Percentiles rank a stretch among this genome's conserved stretches.
Conservation (phyloP, 495 filamentous ascomycete genomes). For the Neurospora hispaniola region DNA sequence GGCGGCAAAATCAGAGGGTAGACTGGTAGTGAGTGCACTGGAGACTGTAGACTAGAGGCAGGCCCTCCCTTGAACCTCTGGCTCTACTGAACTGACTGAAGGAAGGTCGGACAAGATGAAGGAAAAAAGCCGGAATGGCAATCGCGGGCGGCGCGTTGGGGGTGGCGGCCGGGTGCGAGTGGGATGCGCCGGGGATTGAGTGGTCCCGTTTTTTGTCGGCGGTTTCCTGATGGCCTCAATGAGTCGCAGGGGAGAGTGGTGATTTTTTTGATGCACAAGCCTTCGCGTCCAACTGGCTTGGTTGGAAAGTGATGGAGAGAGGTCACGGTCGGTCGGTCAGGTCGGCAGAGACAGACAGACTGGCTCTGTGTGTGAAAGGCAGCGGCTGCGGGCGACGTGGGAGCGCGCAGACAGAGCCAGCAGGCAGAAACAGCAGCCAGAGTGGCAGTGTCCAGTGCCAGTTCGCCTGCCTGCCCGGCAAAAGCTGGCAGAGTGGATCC, state of each 20-base stretch:
- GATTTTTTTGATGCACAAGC: slow-evolving; percentile 47
- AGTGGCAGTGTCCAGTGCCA: background rate
- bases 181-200: slow-evolving; percentile 29
- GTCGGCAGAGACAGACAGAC: background rate
- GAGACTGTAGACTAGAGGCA: slow-evolving; percentile 12
- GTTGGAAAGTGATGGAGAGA: slow-evolving; percentile 37
- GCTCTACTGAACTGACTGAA: background rate
- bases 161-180: slow-evolving; percentile 15
- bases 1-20: slow-evolving; percentile 13
- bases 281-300: slow-evolving; percentile 18
- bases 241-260: slow-evolving; percentile 39
- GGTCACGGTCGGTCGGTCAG: slow-evolving; percentile 29
- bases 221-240: slow-evolving; percentile 39
- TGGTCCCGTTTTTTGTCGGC: slow-evolving; percentile 29
- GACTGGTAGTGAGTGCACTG: slow-evolving; percentile 17
- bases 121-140: slow-evolving; percentile 9
- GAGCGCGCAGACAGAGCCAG: background rate
- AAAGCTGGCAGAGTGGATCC: background rate
- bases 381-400: background rate
- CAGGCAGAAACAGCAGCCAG: background rate
- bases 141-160: slow-evolving; percentile 14
- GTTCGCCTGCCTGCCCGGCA: background rate
- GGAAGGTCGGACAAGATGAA: background rate
- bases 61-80: background rate
- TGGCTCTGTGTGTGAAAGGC: background rate